These are phyloP conservation scores for Flagelloscypha sp. DNA, from an alignment of 768 basidiomycete genomes.

Conservation along the genomic window DNA sequence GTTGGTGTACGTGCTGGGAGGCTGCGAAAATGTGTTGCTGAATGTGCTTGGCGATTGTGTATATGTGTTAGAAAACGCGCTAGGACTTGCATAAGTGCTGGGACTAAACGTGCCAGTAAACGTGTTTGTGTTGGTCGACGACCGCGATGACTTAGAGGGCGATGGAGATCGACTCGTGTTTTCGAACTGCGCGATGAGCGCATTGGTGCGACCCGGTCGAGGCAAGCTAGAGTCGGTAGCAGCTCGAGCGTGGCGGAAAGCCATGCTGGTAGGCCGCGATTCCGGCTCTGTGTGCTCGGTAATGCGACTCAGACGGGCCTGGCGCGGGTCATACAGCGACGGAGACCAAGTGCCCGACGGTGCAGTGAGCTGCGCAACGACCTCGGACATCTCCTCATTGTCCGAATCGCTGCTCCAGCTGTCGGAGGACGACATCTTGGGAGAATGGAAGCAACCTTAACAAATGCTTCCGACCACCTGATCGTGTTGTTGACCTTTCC, in stretches of 20 bases:
- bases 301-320: conserved; percentile 62
- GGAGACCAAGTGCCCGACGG: no score
- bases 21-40: conserved; percentile 1
- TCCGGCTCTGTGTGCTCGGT: conserved; percentile 63
- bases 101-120: not conserved
- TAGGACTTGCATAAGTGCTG: conserved; percentile 20
- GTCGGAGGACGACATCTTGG: no score
- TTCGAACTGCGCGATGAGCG: conserved; percentile 72
- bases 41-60: conserved; percentile 2
- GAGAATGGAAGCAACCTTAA: no score
- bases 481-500: no score
- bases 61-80: conserved; percentile 22
- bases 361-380: no score
- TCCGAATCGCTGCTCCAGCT: no score
- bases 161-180: conserved; percentile 38
- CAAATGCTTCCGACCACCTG: no score
- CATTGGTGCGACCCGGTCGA: conserved; percentile 53
- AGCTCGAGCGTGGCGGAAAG: conserved; percentile 31
- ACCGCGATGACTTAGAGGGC: conserved; percentile 30
- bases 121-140: conserved; percentile 14
- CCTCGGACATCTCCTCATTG: no score
- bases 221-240: conserved; percentile 28
- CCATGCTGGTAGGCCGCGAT: conserved; percentile 46
- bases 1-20: conserved; percentile 1
- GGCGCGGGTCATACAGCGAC: no score